Evolutionary conservation across 1,284 basidiomycete species (phyloP), one percentile per base, ranked within the genome.

Genomic region (Erythrobasidium hasegawianum): DNA sequence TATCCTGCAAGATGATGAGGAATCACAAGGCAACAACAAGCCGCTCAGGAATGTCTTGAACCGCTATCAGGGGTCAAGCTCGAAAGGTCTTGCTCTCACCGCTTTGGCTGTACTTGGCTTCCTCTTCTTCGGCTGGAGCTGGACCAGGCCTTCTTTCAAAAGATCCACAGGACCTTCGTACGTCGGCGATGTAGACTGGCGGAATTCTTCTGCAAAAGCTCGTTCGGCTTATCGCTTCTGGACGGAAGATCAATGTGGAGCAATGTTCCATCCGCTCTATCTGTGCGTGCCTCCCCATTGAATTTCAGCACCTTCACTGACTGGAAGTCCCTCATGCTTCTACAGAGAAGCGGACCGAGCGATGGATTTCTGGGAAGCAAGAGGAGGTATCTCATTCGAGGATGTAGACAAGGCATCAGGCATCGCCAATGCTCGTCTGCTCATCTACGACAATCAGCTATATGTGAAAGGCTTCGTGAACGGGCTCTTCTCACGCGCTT

Each of bases 391-490:
- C 43, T 18, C 43, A 8, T 47, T 47, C 43, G 43, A 47, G 16
- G n/a, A 47, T n/a, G 43, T 47, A 5, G 43, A 47, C 43, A n/a
- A 47, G 43, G 43, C 43, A 24, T 47, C 43, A 18, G 43, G n/a
- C 8, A 16, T 47, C 14, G 43, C 43, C 43, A 47, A 47, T 47
- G 43, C 43, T 4, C 43, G 43, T n/a, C 43, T 47, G n/a, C 43
- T 47, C 43, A 47, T 47, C 43, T 47, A 47, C 43, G 43, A 47
- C 43, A 47, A 47, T 16, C 43, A 47, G 43, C 43, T 47, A 24
- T 47, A 47, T 16, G 43, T 47, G n/a, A 47, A 47, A 24, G 43
- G 43, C 22, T 47, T 47, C 43, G 43, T 47, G n/a, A 47, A 47
- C 22, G 43, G 43, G 4, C 43, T 47, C 43, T 47, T 47, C 43